phyloP scores from a whole-genome alignment of 2,329 filamentous ascomycete genomes.

The Eurotiales sp. region DNA sequence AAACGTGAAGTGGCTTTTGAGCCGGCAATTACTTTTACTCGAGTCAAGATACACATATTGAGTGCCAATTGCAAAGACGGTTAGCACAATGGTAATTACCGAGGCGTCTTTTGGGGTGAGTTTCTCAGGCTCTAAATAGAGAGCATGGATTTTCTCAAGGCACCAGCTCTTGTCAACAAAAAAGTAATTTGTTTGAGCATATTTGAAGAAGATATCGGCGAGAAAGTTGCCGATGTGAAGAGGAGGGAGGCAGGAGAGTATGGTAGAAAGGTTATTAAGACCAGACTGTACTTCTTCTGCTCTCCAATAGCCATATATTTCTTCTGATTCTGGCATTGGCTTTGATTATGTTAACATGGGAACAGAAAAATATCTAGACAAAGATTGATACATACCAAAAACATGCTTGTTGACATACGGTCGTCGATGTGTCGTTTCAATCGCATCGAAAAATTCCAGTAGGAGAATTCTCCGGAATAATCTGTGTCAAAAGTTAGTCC shows the following conservation, averaged over 20 bases:
- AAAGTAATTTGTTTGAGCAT: constrained; percentile 41
- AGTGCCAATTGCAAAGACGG: constrained; percentile 41
- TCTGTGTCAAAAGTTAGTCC: constrained; percentile 23
- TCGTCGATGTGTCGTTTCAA: constrained; percentile 41
- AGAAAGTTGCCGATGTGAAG: constrained; percentile 42
- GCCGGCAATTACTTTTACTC: no score
- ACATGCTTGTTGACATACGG: constrained; percentile 34
- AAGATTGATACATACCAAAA: no score
- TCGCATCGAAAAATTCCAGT: constrained; percentile 42
- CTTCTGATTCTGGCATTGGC: constrained; percentile 26
- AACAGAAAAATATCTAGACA: no score
- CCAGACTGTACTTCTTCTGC: constrained; percentile 38
- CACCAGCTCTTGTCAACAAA: constrained; percentile 41
- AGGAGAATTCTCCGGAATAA: constrained; percentile 44
- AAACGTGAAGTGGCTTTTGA: no score
- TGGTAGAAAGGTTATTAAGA: constrained; percentile 32
- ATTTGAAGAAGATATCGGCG: constrained; percentile 43
- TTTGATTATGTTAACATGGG: no score
- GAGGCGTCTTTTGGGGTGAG: constrained; percentile 36
- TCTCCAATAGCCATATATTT: constrained; percentile 40
- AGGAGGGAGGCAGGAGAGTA: constrained; percentile 37
- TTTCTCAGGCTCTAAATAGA: constrained; percentile 33
- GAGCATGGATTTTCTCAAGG: constrained; percentile 32
- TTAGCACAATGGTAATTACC: constrained; percentile 37
- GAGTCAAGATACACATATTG: constrained; percentile 43